phyloP scores from a whole-genome alignment of 1,284 basidiomycete species.

The Malassezia furfur region DNA sequence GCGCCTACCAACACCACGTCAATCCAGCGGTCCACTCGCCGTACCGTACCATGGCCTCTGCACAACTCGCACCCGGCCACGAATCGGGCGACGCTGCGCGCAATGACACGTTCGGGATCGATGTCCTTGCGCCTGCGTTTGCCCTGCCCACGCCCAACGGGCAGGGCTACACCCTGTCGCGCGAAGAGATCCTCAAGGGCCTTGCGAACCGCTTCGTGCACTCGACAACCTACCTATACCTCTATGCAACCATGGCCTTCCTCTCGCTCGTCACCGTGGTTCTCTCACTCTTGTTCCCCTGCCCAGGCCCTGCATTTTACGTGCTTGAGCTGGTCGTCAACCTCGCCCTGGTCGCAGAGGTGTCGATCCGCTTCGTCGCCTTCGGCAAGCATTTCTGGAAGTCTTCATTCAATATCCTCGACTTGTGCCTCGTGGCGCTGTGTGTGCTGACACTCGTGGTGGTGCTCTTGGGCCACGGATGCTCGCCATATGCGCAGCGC shows the following conservation, averaged over 20 bases:
- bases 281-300: constrained; percentile 34
- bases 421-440: constrained; percentile 37
- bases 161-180: constrained; percentile 27
- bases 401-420: constrained; percentile 42
- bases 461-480: constrained; percentile 44
- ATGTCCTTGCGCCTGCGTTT: constrained; percentile 15
- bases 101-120: constrained; percentile 5
- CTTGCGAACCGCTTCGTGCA: constrained; percentile 47
- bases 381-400: constrained; percentile 48
- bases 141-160: background rate
- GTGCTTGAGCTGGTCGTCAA: constrained; percentile 41
- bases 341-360: constrained; percentile 40
- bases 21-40: background rate
- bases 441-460: constrained; percentile 41
- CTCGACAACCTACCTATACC: constrained; percentile 41
- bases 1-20: constrained; percentile 5
- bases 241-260: constrained; percentile 43
- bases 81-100: background rate
- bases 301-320: constrained; percentile 43
- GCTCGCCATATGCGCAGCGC: constrained; percentile 32
- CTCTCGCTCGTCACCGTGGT: constrained; percentile 40
- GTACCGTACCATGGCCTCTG: background rate
- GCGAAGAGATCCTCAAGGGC: constrained; percentile 43
- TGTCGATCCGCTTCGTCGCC: constrained; percentile 34
- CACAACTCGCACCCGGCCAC: background rate